These are phyloP conservation scores for Metschnikowia similis DNA, from an alignment of 805 yeast species.

Conservation along the genomic window DNA sequence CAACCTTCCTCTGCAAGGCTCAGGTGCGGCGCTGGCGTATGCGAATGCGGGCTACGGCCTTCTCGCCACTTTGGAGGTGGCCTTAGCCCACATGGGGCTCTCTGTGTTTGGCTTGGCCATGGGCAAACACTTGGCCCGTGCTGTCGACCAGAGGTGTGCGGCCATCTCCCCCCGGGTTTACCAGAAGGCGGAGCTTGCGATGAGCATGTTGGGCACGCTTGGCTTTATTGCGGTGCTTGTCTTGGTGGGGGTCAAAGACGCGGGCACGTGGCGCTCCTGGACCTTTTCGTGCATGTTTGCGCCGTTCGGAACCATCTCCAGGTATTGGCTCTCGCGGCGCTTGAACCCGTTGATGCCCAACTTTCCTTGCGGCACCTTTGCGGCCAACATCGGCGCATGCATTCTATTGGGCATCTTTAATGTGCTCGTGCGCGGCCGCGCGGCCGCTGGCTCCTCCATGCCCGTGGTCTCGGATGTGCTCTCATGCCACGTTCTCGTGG, in stretches of 20 bases:
- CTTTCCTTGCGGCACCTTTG: constrained; percentile 54
- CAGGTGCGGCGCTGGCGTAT: constrained; percentile 26
- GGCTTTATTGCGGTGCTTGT: constrained; percentile 35
- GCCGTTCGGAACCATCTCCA: constrained; percentile 60
- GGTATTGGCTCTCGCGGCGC: constrained; percentile 52
- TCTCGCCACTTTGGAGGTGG: constrained; percentile 66
- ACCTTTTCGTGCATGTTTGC: constrained; percentile 62
- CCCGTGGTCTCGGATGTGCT: constrained; percentile 28
- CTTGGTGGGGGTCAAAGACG: constrained; percentile 33
- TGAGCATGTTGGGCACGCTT: constrained; percentile 22
- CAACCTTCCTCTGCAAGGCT: constrained; percentile 26
- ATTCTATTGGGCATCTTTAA: constrained; percentile 41
- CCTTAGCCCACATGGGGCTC: constrained; percentile 54
- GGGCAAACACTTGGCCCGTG: constrained; percentile 49
- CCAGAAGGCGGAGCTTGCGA: constrained; percentile 18
- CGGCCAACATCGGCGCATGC: constrained; percentile 48
- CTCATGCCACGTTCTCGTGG: constrained; percentile 50
- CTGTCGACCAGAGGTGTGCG: constrained; percentile 21
- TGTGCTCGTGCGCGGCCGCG: constrained; percentile 43
- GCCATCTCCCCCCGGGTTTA: constrained; percentile 17
- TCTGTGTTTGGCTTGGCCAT: constrained; percentile 55
- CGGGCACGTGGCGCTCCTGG: constrained; percentile 60
- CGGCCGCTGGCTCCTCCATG: constrained; percentile 10
- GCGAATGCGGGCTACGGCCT: constrained; percentile 77
- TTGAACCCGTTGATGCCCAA: constrained; percentile 39